Evolutionary conservation across 257 asterid genomes (phyloP).

Genomic region (Marsdenia floribunda): DNA sequence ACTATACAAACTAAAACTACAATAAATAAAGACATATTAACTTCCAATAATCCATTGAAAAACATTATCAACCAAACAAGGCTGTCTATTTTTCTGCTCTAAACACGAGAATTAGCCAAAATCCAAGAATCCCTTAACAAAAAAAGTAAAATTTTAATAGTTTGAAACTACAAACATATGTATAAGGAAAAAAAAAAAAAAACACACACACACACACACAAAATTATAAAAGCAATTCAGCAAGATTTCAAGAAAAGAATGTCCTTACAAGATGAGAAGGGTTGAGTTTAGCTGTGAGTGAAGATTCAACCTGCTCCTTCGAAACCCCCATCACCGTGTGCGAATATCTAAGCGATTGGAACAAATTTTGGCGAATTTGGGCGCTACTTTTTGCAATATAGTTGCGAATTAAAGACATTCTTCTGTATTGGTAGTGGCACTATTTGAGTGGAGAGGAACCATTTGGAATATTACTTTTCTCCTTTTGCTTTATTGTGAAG

Average conservation of each 20-base stretch:
- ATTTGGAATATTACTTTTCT: not conserved
- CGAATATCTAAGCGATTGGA: not conserved
- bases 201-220: not conserved
- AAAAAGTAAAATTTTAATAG: not conserved
- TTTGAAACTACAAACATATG: not conserved
- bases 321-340: constrained; percentile 52
- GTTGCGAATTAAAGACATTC: not conserved
- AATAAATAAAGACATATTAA: not conserved
- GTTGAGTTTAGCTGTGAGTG: constrained; percentile 51
- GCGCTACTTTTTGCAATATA: not conserved
- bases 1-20: not conserved
- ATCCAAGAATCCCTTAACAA: not conserved
- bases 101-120: not conserved
- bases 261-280: constrained; percentile 67
- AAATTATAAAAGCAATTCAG: not conserved
- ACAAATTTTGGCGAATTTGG: not conserved
- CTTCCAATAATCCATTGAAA: not conserved
- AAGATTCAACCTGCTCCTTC: constrained; percentile 67
- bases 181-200: not conserved
- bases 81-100: not conserved
- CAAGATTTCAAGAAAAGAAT: not conserved
- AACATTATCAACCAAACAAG: not conserved
- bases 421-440: not conserved
- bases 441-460: constrained; percentile 5
- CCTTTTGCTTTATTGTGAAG: not conserved